Evolutionary conservation across 2,329 filamentous ascomycete genomes (phyloP).

Genomic region (Arthrinium puccinioides): DNA sequence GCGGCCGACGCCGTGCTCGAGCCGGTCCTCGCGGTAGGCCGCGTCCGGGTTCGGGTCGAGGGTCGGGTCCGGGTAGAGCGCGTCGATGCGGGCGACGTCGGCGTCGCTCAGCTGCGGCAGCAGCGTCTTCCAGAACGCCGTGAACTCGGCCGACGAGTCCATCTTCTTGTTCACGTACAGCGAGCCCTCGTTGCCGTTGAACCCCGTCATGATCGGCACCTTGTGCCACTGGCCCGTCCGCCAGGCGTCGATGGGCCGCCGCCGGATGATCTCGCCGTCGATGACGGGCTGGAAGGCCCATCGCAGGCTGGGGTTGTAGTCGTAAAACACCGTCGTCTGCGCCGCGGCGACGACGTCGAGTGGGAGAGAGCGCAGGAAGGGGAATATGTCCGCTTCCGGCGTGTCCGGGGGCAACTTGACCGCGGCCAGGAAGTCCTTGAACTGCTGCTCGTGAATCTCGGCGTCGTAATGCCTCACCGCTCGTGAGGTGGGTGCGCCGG

Average conservation of each 20-base stretch:
- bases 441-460: conserved; percentile 40
- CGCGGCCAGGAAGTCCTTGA: conserved; percentile 38
- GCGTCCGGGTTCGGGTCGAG: conserved; percentile 22
- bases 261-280: conserved; percentile 20
- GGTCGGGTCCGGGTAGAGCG: conserved; percentile 32
- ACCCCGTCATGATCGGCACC: conserved; percentile 33
- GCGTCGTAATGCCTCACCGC: conserved; percentile 34
- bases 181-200: conserved; percentile 34
- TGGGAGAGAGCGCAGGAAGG: conserved; percentile 31
- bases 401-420: conserved; percentile 33
- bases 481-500: conserved; percentile 30
- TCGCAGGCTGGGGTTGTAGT: conserved; percentile 26
- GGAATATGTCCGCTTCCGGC: conserved; percentile 36
- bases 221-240: conserved; percentile 18
- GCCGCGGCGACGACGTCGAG: conserved; percentile 19
- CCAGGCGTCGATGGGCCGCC: conserved; percentile 18
- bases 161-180: conserved; percentile 32
- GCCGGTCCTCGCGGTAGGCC: conserved; percentile 29
- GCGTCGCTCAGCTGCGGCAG: conserved; percentile 27
- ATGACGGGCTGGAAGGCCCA: conserved; percentile 52
- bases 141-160: conserved; percentile 24
- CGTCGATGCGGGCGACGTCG: conserved; percentile 26
- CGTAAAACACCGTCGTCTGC: conserved; percentile 24
- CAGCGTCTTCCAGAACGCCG: conserved; percentile 28
- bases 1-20: conserved; percentile 27